Percentiles rank a stretch among this genome's conserved stretches.
Evolutionary conservation across 345 rosid genomes (phyloP).

Genomic region (Citrus sp.): DNA sequence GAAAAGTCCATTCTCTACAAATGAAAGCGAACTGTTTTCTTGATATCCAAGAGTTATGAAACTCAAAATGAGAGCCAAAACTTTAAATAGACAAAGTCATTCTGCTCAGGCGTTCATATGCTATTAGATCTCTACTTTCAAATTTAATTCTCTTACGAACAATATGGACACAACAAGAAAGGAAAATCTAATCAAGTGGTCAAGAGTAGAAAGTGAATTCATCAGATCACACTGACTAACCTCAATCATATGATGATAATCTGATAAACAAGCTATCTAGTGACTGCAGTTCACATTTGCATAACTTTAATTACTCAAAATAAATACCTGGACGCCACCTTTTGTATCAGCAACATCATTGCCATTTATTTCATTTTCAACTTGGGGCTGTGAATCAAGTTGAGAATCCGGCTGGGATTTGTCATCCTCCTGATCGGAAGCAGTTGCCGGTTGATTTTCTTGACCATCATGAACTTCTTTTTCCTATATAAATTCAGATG

Average conservation of each 20-base stretch:
- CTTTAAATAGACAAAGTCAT: not conserved
- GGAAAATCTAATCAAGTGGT: not conserved
- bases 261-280: not conserved
- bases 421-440: conserved; percentile 29
- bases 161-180: not conserved
- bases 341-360: conserved; percentile 35
- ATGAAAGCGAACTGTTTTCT: not conserved
- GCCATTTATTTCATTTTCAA: conserved; percentile 30
- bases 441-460: conserved; percentile 34
- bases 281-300: not conserved
- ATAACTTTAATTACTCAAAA: not conserved
- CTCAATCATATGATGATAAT: not conserved
- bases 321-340: conserved; percentile 50
- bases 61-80: conserved; percentile 14
- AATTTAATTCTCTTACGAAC: not conserved
- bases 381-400: conserved; percentile 37
- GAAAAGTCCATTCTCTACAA: not conserved
- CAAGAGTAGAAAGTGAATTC: not conserved
- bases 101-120: not conserved
- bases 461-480: conserved; percentile 41
- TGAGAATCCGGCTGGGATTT: conserved; percentile 37
- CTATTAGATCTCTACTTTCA: not conserved
- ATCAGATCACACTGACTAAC: not conserved
- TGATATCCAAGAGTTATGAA: not conserved
- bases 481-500: conserved; percentile 32